Evolutionary conservation across 441 rosid species (phyloP).

Genomic region (Hura crepitans): DNA sequence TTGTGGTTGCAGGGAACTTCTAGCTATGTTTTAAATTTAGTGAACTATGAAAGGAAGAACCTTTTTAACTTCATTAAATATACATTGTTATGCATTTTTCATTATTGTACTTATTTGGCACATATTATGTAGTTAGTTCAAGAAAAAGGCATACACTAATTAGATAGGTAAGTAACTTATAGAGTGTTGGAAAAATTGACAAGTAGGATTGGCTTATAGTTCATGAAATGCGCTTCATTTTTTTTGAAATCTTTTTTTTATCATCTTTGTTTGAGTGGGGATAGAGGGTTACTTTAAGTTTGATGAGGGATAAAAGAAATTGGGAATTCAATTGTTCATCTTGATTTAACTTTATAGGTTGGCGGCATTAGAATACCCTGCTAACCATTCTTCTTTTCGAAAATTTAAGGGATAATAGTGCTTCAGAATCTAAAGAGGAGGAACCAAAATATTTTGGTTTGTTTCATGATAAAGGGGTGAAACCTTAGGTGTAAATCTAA

Average conservation of each 20-base stretch:
- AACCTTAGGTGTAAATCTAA: too few relatives aligned
- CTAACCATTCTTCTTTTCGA: slow-evolving; percentile 14
- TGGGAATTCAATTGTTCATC: neutral
- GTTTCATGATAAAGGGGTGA: slow-evolving; percentile 25
- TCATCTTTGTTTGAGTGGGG: neutral
- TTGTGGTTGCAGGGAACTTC: slow-evolving; percentile 37
- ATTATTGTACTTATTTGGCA: neutral
- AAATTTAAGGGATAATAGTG: slow-evolving; percentile 44
- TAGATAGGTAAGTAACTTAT: neutral
- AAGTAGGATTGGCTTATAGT: neutral
- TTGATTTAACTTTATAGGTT: slow-evolving; percentile 1
- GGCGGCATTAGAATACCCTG: neutral
- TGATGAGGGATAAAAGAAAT: neutral
- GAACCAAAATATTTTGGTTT: slow-evolving; percentile 38
- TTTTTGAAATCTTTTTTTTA: neutral
- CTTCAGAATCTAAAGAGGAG: slow-evolving; percentile 36
- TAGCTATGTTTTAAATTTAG: slow-evolving; percentile 37
- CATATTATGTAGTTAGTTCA: neutral
- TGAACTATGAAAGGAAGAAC: slow-evolving; percentile 47
- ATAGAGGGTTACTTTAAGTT: neutral
- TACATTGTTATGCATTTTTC: neutral
- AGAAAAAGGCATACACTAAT: neutral
- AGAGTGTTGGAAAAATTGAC: neutral
- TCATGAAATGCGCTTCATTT: neutral
- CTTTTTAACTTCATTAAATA: neutral